phyloP scores from a whole-genome alignment of 2,329 filamentous ascomycete genomes.

The Dactylonectria estremocensis region DNA sequence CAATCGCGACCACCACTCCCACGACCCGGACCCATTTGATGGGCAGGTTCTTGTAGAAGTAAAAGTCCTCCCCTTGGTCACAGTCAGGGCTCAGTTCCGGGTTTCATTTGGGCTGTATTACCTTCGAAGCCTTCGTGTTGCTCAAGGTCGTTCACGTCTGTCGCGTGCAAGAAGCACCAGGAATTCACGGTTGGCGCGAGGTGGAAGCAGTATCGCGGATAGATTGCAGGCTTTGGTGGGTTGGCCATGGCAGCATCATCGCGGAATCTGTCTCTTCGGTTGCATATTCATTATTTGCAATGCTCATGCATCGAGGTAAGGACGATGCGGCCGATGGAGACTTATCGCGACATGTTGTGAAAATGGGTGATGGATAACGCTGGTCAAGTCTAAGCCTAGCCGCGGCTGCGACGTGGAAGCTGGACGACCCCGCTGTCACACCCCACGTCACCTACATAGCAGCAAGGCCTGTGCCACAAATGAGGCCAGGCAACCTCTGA shows the following conservation, averaged over 20 bases:
- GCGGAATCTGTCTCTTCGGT: constrained; percentile 18
- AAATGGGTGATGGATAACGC: background rate
- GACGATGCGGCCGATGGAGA: constrained; percentile 10
- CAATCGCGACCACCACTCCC: constrained; percentile 77
- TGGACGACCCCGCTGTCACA: background rate
- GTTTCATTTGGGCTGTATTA: constrained; percentile 45
- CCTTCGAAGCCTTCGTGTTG: constrained; percentile 68
- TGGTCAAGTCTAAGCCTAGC: constrained; percentile 1
- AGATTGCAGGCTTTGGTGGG: constrained; percentile 57
- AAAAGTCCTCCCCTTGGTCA: constrained; percentile 65
- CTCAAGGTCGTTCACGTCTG: constrained; percentile 65
- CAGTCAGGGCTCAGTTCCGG: constrained; percentile 26
- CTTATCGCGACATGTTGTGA: constrained; percentile 22
- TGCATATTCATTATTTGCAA: constrained; percentile 30
- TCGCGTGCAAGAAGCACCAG: constrained; percentile 71
- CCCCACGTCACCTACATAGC: background rate
- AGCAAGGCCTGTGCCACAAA: background rate
- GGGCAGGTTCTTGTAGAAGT: constrained; percentile 81
- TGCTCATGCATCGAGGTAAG: constrained; percentile 11
- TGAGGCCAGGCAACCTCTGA: background rate
- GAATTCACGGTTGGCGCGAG: constrained; percentile 72
- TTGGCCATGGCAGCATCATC: constrained; percentile 67
- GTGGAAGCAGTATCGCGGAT: constrained; percentile 75
- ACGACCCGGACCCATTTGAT: constrained; percentile 82
- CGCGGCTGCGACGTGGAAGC: background rate